phyloP scores from a whole-genome alignment of 768 basidiomycete genomes.

The Fomitopsis pulvina region DNA sequence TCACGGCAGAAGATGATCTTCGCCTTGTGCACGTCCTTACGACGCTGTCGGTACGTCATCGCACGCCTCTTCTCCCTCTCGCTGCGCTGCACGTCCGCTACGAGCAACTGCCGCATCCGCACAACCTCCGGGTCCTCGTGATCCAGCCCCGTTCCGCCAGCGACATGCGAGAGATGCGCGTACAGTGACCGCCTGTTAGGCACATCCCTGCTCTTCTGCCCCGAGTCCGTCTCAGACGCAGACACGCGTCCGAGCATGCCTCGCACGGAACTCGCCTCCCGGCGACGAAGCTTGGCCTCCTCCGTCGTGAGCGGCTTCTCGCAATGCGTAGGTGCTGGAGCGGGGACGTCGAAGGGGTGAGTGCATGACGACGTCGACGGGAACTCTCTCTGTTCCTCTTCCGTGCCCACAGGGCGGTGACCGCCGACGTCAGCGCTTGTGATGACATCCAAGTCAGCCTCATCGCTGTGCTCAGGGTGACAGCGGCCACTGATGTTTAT shows the following conservation, averaged over 20 bases:
- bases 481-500: background rate
- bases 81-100: slow-evolving; percentile 52
- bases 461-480: background rate
- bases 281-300: background rate
- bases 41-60: slow-evolving; percentile 61
- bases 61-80: slow-evolving; percentile 50
- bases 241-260: background rate
- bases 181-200: background rate
- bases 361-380: background rate
- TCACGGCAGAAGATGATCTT: slow-evolving; percentile 70
- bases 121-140: slow-evolving; percentile 62
- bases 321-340: background rate
- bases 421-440: background rate
- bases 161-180: background rate
- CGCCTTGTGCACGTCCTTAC: slow-evolving; percentile 56
- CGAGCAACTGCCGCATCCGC: slow-evolving; percentile 35
- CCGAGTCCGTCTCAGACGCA: background rate
- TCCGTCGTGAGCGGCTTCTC: background rate
- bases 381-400: background rate
- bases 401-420: too few relatives aligned
- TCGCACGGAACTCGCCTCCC: background rate
- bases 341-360: background rate
- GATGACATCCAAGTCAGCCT: background rate
- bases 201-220: background rate
- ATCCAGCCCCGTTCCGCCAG: background rate